Conservation (phyloP, 768 basidiomycete species). For the Lepiota venenata region DNA sequence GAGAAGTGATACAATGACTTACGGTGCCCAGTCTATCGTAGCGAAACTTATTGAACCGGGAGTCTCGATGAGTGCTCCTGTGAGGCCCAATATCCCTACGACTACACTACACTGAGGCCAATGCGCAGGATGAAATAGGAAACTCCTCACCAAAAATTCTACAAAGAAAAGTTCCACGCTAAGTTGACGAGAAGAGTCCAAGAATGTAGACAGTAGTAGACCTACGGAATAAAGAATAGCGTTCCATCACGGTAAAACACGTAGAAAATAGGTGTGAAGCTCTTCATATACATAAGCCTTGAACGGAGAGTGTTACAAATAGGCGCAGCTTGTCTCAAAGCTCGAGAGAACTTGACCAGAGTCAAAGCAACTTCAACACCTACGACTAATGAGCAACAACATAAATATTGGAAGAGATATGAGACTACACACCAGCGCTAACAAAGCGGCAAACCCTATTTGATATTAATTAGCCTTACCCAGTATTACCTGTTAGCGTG, state of each 20-base stretch:
- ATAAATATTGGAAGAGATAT: too few relatives aligned
- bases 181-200: background rate
- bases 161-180: too few relatives aligned
- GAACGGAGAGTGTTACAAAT: background rate
- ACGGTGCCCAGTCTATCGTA: background rate
- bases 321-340: background rate
- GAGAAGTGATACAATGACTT: background rate
- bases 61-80: too few relatives aligned
- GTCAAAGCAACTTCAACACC: background rate
- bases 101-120: too few relatives aligned
- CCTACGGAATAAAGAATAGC: background rate
- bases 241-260: background rate
- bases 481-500: too few relatives aligned
- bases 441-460: too few relatives aligned
- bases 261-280: background rate
- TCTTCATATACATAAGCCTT: background rate
- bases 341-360: background rate
- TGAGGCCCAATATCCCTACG: too few relatives aligned
- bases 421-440: too few relatives aligned
- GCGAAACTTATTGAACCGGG: too few relatives aligned
- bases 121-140: background rate
- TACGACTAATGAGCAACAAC: too few relatives aligned
- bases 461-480: too few relatives aligned
- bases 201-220: too few relatives aligned
- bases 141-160: background rate